phyloP scores from a whole-genome alignment of 106 monocot species.

The Posidonia australis region DNA sequence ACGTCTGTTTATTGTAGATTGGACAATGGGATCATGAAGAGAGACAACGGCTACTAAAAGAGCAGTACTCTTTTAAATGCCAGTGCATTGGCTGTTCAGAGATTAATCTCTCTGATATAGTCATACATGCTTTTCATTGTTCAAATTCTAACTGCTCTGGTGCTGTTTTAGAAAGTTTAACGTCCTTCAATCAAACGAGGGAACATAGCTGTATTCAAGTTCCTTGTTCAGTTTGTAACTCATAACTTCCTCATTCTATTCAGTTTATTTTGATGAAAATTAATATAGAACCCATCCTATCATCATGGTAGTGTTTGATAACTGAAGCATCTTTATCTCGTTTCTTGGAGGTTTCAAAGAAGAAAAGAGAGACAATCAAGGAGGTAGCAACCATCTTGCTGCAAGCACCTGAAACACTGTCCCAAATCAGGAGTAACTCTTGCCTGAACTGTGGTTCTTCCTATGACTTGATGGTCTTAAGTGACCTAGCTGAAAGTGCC shows the following conservation, averaged over 20 bases:
- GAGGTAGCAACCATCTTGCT: conserved; percentile 46
- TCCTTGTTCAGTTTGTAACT: conserved; percentile 20
- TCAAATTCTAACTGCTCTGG: conserved; percentile 43
- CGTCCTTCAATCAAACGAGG: conserved; percentile 7
- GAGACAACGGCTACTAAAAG: conserved; percentile 52
- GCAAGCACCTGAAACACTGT: conserved; percentile 5
- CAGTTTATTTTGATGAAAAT: not conserved
- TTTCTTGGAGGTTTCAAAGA: conserved; percentile 15
- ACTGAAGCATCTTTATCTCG: conserved; percentile 8
- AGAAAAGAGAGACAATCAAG: conserved; percentile 21
- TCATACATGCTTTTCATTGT: conserved; percentile 70
- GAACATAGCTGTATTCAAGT: conserved; percentile 22
- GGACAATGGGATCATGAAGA: conserved; percentile 50
- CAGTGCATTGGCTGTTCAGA: conserved; percentile 58
- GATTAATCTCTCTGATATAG: conserved; percentile 62
- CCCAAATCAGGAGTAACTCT: conserved; percentile 27
- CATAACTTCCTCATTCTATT: conserved; percentile 25
- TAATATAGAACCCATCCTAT: too few species aligned
- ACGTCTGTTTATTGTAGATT: conserved; percentile 27
- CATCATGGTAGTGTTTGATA: not conserved
- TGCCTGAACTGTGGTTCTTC: conserved; percentile 61
- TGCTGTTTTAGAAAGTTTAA: conserved; percentile 34
- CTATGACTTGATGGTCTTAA: conserved; percentile 26
- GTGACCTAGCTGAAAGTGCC: conserved; percentile 12
- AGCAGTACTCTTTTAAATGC: conserved; percentile 75